Percentiles rank a stretch among this genome's conserved stretches.
phyloP scores from a whole-genome alignment of 2,329 filamentous ascomycete species.

The Paecilomyces niveus region DNA sequence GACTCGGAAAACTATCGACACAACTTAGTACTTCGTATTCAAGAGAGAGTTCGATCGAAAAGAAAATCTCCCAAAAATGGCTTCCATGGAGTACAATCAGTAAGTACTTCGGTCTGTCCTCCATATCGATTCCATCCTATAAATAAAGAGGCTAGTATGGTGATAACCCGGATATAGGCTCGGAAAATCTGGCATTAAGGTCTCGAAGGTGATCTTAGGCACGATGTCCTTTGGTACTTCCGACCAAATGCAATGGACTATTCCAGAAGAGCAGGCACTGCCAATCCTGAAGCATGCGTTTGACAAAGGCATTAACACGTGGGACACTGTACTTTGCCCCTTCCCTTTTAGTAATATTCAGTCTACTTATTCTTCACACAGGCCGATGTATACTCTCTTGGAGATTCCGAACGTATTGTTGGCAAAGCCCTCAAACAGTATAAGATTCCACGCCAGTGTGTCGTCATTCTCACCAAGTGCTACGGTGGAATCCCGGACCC shows the following conservation, averaged over 20 bases:
- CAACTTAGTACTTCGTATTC: too few relatives aligned
- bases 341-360: neutral
- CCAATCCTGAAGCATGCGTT: conserved; percentile 29
- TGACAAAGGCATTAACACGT: conserved; percentile 32
- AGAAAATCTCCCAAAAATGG: too few relatives aligned
- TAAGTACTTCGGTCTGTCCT: too few relatives aligned
- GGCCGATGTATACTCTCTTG: conserved; percentile 46
- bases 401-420: conserved; percentile 57
- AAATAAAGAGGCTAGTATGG: neutral
- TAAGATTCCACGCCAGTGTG: conserved; percentile 56
- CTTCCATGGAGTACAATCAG: too few relatives aligned
- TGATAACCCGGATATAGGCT: conserved; percentile 21
- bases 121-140: neutral
- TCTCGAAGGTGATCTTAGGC: conserved; percentile 52
- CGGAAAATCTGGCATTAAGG: conserved; percentile 48
- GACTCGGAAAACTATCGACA: too few relatives aligned
- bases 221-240: conserved; percentile 42
- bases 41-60: too few relatives aligned
- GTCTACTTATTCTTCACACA: conserved; percentile 5
- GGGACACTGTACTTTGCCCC: conserved; percentile 29
- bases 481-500: conserved; percentile 29
- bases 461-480: conserved; percentile 62
- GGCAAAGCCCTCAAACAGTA: conserved; percentile 60
- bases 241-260: conserved; percentile 30
- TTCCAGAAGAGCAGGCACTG: conserved; percentile 29